A percentile compares a stretch with the other conserved stretches of the same genome.
phyloP scores from a whole-genome alignment of 1,284 basidiomycete species.

The Boletus semigastroideus region DNA sequence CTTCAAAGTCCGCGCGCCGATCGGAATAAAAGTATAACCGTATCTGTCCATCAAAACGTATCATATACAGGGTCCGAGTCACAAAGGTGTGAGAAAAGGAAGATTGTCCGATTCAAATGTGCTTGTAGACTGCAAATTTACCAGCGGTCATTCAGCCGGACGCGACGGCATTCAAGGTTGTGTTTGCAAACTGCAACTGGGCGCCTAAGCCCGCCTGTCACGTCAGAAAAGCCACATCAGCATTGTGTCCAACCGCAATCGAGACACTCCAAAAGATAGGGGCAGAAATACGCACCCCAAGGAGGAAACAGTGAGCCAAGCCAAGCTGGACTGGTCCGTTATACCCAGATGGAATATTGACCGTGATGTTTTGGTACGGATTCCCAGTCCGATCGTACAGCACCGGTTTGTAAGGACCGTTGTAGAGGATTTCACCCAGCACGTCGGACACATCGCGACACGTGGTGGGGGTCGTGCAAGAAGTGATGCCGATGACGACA shows the following conservation, averaged over 20 bases:
- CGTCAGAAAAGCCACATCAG: neutral
- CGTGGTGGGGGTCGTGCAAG: slow-evolving; percentile 28
- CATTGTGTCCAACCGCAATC: neutral
- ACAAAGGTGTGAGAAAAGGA: neutral
- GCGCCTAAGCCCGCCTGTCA: slow-evolving; percentile 5
- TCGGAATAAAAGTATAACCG: too few relatives aligned
- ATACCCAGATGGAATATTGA: slow-evolving; percentile 41
- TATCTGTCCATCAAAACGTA: neutral
- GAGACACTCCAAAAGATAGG: neutral
- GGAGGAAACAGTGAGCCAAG: slow-evolving; percentile 31
- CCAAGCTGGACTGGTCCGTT: slow-evolving; percentile 41
- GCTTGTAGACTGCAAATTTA: neutral
- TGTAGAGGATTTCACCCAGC: slow-evolving; percentile 47
- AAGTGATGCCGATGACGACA: slow-evolving; percentile 42
- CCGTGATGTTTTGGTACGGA: slow-evolving; percentile 52
- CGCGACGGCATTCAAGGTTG: neutral
- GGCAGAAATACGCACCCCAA: slow-evolving; percentile 5
- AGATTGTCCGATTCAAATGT: neutral
- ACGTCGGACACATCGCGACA: slow-evolving; percentile 28
- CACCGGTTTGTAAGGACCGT: slow-evolving; percentile 43
- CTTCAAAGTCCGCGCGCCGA: too few relatives aligned
- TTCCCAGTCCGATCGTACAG: slow-evolving; percentile 17
- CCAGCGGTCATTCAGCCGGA: neutral
- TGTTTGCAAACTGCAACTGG: slow-evolving; percentile 1
- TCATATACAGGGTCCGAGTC: neutral